Base-by-base conservation (phyloP, 2,329 filamentous ascomycete genomes). In the Lecanicillium sp. region DNA sequence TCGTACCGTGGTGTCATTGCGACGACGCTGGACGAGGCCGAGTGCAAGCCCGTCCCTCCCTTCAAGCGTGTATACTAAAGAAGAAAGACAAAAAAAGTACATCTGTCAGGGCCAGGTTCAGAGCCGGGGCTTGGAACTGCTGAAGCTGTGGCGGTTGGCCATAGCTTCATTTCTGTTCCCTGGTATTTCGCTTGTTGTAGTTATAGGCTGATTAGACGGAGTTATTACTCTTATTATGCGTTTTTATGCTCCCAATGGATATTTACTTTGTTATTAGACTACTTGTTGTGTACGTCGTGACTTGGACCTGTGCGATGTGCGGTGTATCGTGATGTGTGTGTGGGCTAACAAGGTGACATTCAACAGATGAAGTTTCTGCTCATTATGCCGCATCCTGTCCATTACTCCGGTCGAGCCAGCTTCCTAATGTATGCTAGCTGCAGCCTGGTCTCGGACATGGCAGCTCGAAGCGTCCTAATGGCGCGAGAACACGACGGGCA, bases 31-130 rank as follows among this genome's bases (percentile, higher is more conserved):
- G 93, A 97, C 62, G 90, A 95, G 81, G 83, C 79, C 60, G 93
- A 98, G 79, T 97, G 93, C 83, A 90, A 93, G 79, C 75, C 88
- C 56, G 89, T 98, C 52, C 90, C 91, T 59, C 93, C 93, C 38
- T 96, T 97, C 81, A 95, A 96, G 83, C 81, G 87, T 76, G 85
- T 86, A 62, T 90, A 91, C 73, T 91, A 89, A 72, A 51, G 24
- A 37, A 48, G 14, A 41, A 29, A 45, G 39, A 32, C 39, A 40
- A 29, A 45, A 46, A 32, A 47, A 40, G 36, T 47, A 26, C 30
- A 48, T 48, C 6, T 48, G 15, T 20, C 37, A 35, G 35, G 14
- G 29, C 26, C 26, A 26, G 35, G 30, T 10, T 27, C 24, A 21
- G 29, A 27, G 24, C 6, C 10, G n/a, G 29, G 32, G 24, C 12